Percentiles rank a stretch among this genome's conserved stretches.
Conservation (phyloP, 352 stramenopile genomes). For the Phytophthora chlamydospora region DNA sequence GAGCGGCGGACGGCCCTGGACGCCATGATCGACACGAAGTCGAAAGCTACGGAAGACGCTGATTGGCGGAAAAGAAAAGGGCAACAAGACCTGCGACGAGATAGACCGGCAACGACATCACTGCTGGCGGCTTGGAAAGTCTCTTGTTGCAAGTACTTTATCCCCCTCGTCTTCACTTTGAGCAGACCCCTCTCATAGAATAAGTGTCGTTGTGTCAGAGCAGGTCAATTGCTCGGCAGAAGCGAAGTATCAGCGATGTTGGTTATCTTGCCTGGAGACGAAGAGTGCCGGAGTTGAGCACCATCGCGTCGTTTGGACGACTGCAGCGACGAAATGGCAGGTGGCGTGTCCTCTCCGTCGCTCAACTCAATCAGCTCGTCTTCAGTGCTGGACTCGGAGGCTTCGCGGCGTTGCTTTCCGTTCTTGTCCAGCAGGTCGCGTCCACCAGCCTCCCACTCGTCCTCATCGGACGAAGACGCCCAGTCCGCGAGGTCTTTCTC, state of each 20-base stretch:
- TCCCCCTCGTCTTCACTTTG: too few relatives aligned
- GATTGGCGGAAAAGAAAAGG: constrained; percentile 30
- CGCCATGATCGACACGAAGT: constrained; percentile 10
- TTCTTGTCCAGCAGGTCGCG: constrained; percentile 26
- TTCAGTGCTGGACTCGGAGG: constrained; percentile 24
- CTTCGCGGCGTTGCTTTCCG: not conserved
- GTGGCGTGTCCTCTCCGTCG: constrained; percentile 38
- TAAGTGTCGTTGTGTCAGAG: not conserved
- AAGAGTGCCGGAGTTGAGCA: too few relatives aligned
- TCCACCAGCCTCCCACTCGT: constrained; percentile 30
- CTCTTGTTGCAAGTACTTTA: too few relatives aligned
- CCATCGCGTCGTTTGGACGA: constrained; percentile 2
- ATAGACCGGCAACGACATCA: constrained; percentile 9
- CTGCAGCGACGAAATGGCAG: constrained; percentile 7
- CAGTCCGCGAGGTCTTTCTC: constrained; percentile 11
- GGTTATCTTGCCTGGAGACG: too few relatives aligned
- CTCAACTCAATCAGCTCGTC: constrained; percentile 49
- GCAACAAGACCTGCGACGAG: not conserved
- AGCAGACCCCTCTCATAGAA: not conserved
- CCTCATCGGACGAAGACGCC: constrained; percentile 15
- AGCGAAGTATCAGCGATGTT: not conserved
- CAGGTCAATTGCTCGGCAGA: not conserved
- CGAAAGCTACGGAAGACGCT: constrained; percentile 10
- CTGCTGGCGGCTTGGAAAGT: constrained; percentile 1
- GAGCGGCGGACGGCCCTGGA: constrained; percentile 12